phyloP scores from a whole-genome alignment of 495 filamentous ascomycete species.

The Hypoxylon fragiforme region DNA sequence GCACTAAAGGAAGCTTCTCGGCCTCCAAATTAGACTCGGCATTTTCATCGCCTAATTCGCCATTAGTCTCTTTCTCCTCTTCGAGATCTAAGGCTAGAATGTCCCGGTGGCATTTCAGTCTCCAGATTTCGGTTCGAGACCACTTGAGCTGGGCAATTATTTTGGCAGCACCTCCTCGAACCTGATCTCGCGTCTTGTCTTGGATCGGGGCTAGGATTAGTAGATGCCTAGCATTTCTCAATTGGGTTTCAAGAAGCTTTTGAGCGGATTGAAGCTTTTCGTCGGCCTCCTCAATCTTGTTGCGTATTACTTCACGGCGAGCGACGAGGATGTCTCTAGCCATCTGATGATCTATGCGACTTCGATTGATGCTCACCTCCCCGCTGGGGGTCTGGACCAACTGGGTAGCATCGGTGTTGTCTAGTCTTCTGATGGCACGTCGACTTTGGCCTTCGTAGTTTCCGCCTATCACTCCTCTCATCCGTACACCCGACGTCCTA shows the following conservation, averaged over 20 bases:
- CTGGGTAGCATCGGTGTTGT: slow-evolving; percentile 54
- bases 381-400: slow-evolving; percentile 70
- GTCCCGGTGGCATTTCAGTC: slow-evolving; percentile 85
- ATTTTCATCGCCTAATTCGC: slow-evolving; percentile 35
- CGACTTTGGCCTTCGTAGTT: slow-evolving; percentile 82
- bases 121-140: slow-evolving; percentile 92
- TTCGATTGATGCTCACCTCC: slow-evolving; percentile 67
- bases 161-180: slow-evolving; percentile 80
- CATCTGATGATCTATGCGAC: slow-evolving; percentile 76
- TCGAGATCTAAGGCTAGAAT: slow-evolving; percentile 83
- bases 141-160: slow-evolving; percentile 91
- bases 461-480: slow-evolving; percentile 81
- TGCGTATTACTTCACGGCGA: slow-evolving; percentile 75
- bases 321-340: slow-evolving; percentile 80
- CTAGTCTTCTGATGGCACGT: slow-evolving; percentile 70
- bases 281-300: slow-evolving; percentile 82
- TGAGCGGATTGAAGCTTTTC: slow-evolving; percentile 74
- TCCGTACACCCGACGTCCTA: slow-evolving; percentile 86
- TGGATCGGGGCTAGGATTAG: slow-evolving; percentile 87
- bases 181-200: slow-evolving; percentile 79
- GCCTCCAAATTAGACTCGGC: slow-evolving; percentile 16
- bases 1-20: slow-evolving; percentile 26
- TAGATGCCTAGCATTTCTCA: slow-evolving; percentile 91
- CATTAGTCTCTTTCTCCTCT: slow-evolving; percentile 62
- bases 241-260: slow-evolving; percentile 75